Conservation (phyloP, 2,329 filamentous ascomycete species). For the Paraphoma sp. region DNA sequence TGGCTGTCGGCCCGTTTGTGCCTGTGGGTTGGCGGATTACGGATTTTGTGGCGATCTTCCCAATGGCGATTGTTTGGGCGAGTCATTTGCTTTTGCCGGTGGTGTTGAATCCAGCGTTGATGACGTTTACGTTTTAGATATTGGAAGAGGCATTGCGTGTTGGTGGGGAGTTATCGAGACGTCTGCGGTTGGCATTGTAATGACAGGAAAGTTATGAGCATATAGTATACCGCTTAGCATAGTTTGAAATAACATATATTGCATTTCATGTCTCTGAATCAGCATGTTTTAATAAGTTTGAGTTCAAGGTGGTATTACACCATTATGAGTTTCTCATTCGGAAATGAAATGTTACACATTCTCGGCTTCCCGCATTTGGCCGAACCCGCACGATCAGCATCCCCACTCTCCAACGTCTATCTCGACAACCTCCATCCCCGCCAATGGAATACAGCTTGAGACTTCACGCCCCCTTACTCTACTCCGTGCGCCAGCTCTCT, state of each 20-base stretch:
- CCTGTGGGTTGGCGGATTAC: slow-evolving; percentile 62
- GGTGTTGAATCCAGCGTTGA: slow-evolving; percentile 79
- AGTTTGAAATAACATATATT: no score
- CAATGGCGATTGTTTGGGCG: slow-evolving; percentile 70
- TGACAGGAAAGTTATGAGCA: no score
- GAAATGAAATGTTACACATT: no score
- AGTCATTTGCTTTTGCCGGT: slow-evolving; percentile 76
- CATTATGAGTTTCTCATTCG: no score
- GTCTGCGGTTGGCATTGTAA: no score
- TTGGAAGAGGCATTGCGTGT: neutral
- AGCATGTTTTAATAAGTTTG: no score
- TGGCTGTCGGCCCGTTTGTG: slow-evolving; percentile 65
- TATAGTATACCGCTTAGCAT: no score
- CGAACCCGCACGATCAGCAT: slow-evolving; percentile 4
- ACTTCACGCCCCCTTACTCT: neutral
- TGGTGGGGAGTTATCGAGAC: no score
- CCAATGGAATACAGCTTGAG: neutral
- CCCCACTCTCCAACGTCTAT: slow-evolving; percentile 8
- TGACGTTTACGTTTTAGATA: slow-evolving; percentile 76
- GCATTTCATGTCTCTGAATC: no score
- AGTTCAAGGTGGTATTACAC: no score
- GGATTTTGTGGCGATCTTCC: slow-evolving; percentile 71
- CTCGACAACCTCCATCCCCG: neutral
- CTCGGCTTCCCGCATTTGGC: slow-evolving; percentile 20
- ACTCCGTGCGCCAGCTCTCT: no score